A percentile compares a stretch with the other conserved stretches of the same genome.
These are phyloP conservation scores for Ceratorhiza oryzae-sativae DNA, from an alignment of 1,284 basidiomycete species.

Conservation along the genomic window DNA sequence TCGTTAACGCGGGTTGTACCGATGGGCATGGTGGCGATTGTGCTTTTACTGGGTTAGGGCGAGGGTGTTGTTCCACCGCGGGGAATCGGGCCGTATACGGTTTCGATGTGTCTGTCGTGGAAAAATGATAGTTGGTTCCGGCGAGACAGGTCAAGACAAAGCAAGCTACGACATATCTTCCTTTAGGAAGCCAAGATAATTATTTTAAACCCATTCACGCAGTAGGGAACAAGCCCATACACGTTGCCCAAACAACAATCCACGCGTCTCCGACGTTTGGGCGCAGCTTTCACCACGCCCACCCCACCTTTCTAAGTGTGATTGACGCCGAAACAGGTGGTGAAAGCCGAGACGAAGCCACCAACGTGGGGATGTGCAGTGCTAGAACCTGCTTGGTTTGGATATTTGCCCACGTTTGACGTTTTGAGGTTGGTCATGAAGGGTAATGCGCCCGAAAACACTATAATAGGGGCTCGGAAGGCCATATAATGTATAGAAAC, in stretches of 20 bases:
- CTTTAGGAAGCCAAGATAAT: too few relatives aligned
- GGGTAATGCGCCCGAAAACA: too few relatives aligned
- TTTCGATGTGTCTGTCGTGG: not conserved
- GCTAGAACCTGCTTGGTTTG: not conserved
- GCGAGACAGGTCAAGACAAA: not conserved
- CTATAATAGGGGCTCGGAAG: not conserved
- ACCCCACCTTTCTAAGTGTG: not conserved
- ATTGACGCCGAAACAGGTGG: not conserved
- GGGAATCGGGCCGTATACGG: not conserved
- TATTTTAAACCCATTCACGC: not conserved
- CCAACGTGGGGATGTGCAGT: not conserved
- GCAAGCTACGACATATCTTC: not conserved
- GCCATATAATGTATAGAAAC: not conserved
- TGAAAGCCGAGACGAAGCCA: not conserved
- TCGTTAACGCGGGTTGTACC: too few relatives aligned
- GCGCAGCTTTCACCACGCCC: not conserved
- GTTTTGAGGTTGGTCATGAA: slow-evolving; percentile 6
- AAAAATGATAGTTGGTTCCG: not conserved
- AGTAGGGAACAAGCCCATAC: not conserved
- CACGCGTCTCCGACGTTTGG: not conserved
- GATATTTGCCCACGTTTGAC: slow-evolving; percentile 21
- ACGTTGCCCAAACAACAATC: not conserved
- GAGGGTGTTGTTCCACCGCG: not conserved
- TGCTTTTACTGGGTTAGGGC: not conserved
- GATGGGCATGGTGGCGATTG: too few relatives aligned